phyloP scores from a whole-genome alignment of 805 yeast genomes.

The Myxozyma udenii region DNA sequence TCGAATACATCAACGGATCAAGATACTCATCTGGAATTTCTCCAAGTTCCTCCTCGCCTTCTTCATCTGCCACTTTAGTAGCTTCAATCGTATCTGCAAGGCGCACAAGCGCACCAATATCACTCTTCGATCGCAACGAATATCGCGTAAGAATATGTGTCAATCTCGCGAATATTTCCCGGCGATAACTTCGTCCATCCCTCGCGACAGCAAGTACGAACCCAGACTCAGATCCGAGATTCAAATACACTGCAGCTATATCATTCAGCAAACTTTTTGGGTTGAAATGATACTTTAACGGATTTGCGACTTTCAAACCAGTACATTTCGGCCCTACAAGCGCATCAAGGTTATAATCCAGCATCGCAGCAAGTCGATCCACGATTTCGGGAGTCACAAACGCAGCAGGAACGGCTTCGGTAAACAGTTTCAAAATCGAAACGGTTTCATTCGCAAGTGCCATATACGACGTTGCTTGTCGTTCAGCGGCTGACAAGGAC shows the following conservation, averaged over 20 bases:
- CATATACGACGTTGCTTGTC: constrained; percentile 76
- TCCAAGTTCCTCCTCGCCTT: constrained; percentile 68
- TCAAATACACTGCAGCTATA: constrained; percentile 70
- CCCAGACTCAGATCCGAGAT: constrained; percentile 59
- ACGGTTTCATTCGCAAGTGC: constrained; percentile 81
- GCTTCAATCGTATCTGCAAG: constrained; percentile 68
- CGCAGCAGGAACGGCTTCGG: constrained; percentile 80
- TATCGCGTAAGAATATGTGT: constrained; percentile 57
- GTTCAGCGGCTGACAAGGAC: constrained; percentile 61
- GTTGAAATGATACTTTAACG: constrained; percentile 76
- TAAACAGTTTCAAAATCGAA: constrained; percentile 72
- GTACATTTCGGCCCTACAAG: constrained; percentile 94
- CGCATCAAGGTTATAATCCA: constrained; percentile 86
- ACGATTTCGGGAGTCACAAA: constrained; percentile 87
- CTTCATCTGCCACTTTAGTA: constrained; percentile 44
- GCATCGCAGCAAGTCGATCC: constrained; percentile 92
- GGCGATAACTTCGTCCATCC: constrained; percentile 86
- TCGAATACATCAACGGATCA: constrained; percentile 93
- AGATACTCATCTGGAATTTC: constrained; percentile 95
- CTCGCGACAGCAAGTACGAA: constrained; percentile 79
- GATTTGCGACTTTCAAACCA: constrained; percentile 77
- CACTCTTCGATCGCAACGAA: constrained; percentile 53
- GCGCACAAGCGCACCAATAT: constrained; percentile 48
- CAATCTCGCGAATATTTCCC: constrained; percentile 67
- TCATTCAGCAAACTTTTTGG: constrained; percentile 69